A percentile compares a stretch with the other conserved stretches of the same genome.
Conservation (phyloP, 2,329 filamentous ascomycete species). For the Colletotrichum coccodes region DNA sequence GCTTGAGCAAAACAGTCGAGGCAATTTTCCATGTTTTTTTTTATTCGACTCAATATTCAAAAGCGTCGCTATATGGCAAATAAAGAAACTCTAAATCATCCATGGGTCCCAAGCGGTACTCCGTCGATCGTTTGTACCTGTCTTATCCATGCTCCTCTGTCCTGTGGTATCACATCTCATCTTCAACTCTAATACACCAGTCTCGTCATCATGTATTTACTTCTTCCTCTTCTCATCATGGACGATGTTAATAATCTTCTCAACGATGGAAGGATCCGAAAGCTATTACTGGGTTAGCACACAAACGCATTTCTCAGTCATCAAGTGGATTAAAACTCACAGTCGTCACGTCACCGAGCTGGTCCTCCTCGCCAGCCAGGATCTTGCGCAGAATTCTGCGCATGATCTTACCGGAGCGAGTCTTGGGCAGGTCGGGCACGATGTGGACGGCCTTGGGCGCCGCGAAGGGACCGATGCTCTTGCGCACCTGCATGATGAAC, state of each 20-base stretch:
- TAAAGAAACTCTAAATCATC: constrained; percentile 11
- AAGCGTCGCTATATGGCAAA: constrained; percentile 14
- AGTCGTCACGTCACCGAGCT: constrained; percentile 91
- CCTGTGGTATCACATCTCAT: constrained; percentile 22
- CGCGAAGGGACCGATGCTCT: constrained; percentile 97
- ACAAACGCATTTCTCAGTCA: not conserved
- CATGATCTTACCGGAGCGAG: constrained; percentile 99
- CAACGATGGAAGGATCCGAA: constrained; percentile 88
- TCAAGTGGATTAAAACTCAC: constrained; percentile 61
- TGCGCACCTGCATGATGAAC: constrained; percentile 91
- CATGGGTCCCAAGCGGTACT: constrained; percentile 1
- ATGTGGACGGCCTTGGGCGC: constrained; percentile 94
- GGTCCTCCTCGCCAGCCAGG: constrained; percentile 94
- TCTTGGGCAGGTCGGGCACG: constrained; percentile 96
- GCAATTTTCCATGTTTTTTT: not conserved
- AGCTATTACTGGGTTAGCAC: constrained; percentile 62
- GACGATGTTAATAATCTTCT: constrained; percentile 87
- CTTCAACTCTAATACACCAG: not conserved
- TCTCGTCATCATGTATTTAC: constrained; percentile 42
- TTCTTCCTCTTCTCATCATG: constrained; percentile 69
- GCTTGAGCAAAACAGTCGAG: not conserved
- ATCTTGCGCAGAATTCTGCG: constrained; percentile 97
- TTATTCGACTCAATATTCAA: not conserved
- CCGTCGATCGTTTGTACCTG: not conserved
- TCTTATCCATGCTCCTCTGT: not conserved